These are phyloP conservation scores for Colletotrichum nymphaeae DNA, from an alignment of 2,329 filamentous ascomycete species.

Conservation along the genomic window DNA sequence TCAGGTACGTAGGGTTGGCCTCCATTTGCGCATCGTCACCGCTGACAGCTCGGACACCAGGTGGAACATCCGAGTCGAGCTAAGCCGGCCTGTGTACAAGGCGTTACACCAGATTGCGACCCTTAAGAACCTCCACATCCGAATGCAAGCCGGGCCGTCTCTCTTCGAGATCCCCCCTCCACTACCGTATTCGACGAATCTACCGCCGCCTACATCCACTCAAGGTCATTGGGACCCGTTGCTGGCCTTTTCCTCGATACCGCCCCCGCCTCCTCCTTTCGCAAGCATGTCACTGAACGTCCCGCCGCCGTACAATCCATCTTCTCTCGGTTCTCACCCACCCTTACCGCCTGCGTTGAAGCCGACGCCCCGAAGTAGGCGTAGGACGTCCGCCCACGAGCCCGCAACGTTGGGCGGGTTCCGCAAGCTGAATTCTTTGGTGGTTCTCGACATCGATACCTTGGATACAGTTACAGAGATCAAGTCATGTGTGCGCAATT, in stretches of 20 bases:
- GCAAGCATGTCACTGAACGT: constrained; percentile 26
- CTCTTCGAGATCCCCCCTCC: constrained; percentile 63
- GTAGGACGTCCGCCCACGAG: constrained; percentile 50
- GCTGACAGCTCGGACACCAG: constrained; percentile 44
- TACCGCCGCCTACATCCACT: constrained; percentile 34
- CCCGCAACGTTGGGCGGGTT: constrained; percentile 69
- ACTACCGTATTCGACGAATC: constrained; percentile 49
- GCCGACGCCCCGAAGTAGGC: constrained; percentile 48
- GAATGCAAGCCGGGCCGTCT: constrained; percentile 68
- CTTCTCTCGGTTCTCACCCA: constrained; percentile 40
- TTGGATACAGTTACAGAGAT: constrained; percentile 68
- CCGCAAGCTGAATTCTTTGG: constrained; percentile 62
- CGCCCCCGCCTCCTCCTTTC: constrained; percentile 29
- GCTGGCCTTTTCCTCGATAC: constrained; percentile 38
- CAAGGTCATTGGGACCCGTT: constrained; percentile 33
- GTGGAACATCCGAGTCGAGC: constrained; percentile 74
- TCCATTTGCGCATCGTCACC: neutral
- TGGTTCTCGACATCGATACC: constrained; percentile 70
- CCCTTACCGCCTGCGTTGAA: constrained; percentile 49
- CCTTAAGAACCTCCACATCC: constrained; percentile 66
- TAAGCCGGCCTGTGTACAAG: constrained; percentile 68
- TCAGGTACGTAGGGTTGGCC: constrained; percentile 56
- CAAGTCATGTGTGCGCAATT: constrained; percentile 65
- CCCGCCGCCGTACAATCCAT: constrained; percentile 32
- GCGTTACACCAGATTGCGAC: constrained; percentile 65